Conservation (phyloP, 805 yeast species). For the Kuraishia capsulata region DNA sequence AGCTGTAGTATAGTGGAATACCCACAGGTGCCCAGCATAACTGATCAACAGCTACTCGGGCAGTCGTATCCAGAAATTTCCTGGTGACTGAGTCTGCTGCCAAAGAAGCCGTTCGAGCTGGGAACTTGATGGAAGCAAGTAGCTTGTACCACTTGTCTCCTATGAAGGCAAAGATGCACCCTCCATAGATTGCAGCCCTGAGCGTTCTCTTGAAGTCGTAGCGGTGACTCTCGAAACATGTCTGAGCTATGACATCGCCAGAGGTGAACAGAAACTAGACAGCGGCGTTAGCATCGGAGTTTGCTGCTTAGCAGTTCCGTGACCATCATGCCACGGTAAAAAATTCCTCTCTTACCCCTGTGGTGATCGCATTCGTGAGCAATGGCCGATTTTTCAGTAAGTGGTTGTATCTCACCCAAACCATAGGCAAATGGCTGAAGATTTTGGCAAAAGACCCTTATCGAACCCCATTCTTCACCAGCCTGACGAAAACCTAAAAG, state of each 20-base stretch:
- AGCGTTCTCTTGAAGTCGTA: conserved; percentile 49
- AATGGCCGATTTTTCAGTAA: conserved; percentile 23
- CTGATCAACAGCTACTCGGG: conserved; percentile 65
- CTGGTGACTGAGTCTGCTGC: conserved; percentile 3
- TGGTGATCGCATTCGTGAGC: conserved; percentile 35
- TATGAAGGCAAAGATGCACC: conserved; percentile 64
- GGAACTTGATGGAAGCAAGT: conserved; percentile 33
- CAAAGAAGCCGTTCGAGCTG: conserved; percentile 10
- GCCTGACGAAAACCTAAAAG: too few species aligned
- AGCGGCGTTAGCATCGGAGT: not conserved
- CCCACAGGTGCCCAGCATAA: conserved; percentile 68
- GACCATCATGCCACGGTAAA: not conserved
- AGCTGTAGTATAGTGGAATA: conserved; percentile 61
- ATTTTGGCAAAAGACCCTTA: too few species aligned
- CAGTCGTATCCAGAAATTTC: conserved; percentile 24
- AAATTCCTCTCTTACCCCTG: conserved; percentile 25
- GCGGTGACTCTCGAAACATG: conserved; percentile 21
- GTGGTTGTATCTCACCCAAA: conserved; percentile 4
- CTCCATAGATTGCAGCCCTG: conserved; percentile 65
- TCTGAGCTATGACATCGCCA: conserved; percentile 73
- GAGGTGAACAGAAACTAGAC: conserved; percentile 48
- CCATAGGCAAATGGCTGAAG: not conserved
- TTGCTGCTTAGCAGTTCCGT: conserved; percentile 1
- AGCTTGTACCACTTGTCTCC: conserved; percentile 64
- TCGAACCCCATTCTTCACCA: too few species aligned